phyloP scores from a whole-genome alignment of 345 rosid species.

The Boechera stricta region DNA sequence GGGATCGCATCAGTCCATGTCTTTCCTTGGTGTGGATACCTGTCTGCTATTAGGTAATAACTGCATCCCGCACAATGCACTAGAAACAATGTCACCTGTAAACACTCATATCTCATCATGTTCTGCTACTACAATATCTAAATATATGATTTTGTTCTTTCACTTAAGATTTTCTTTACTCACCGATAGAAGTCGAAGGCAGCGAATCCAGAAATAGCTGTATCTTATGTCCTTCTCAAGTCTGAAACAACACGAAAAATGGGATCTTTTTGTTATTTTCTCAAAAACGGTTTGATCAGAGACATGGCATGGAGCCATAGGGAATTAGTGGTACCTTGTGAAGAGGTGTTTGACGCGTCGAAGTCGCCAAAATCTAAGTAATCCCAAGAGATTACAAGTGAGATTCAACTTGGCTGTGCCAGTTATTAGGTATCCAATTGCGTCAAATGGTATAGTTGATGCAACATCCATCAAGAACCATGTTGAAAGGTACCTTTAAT shows the following conservation, averaged over 20 bases:
- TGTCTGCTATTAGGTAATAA: constrained; percentile 81
- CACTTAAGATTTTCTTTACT: constrained; percentile 37
- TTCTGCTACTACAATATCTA: constrained; percentile 3
- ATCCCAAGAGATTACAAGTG: constrained; percentile 64
- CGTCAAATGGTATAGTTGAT: constrained; percentile 83
- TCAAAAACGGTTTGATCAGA: not conserved
- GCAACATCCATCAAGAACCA: constrained; percentile 98
- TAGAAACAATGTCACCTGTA: constrained; percentile 74
- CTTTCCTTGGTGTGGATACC: constrained; percentile 72
- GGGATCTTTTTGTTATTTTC: not conserved
- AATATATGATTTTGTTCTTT: not conserved
- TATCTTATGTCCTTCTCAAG: constrained; percentile 93
- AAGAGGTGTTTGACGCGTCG: constrained; percentile 79
- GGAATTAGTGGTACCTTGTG: constrained; percentile 59
- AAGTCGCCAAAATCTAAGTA: constrained; percentile 88
- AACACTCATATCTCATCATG: constrained; percentile 22
- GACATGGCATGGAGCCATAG: not conserved
- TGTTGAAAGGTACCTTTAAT: constrained; percentile 71
- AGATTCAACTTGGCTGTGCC: constrained; percentile 55
- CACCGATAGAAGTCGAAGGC: constrained; percentile 69
- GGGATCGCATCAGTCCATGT: constrained; percentile 85
- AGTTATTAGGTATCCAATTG: constrained; percentile 64
- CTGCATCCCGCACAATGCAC: constrained; percentile 91
- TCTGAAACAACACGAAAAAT: constrained; percentile 47
- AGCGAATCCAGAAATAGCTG: constrained; percentile 81